Evolutionary conservation across 345 rosid species (phyloP).

Genomic region (Laguncularia racemosa): DNA sequence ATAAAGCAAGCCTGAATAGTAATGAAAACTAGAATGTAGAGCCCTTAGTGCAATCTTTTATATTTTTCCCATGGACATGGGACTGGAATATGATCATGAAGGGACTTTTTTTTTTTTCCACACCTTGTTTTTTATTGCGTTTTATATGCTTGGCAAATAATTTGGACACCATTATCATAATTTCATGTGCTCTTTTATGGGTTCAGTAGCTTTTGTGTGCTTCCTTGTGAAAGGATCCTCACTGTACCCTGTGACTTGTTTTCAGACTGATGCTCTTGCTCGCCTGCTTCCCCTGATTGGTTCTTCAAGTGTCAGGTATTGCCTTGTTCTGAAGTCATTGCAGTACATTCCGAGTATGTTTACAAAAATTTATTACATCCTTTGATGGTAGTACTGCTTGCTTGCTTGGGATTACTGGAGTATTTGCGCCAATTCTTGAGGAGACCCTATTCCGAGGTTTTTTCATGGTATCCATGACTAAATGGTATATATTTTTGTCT

Average conservation of each 20-base stretch:
- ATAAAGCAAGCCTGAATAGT: too few relatives aligned
- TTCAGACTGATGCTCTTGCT: slow-evolving; percentile 65
- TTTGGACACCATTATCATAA: too few relatives aligned
- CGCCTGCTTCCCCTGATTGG: slow-evolving; percentile 66
- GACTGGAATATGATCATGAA: too few relatives aligned
- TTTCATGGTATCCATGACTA: slow-evolving; percentile 86
- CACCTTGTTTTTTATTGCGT: too few relatives aligned
- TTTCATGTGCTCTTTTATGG: too few relatives aligned
- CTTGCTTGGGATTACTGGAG: slow-evolving; percentile 76
- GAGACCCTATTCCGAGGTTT: slow-evolving; percentile 95
- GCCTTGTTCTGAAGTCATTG: not conserved
- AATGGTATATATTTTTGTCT: slow-evolving; percentile 45
- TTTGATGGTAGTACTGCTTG: slow-evolving; percentile 59
- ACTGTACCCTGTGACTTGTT: slow-evolving; percentile 2
- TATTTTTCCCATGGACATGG: too few relatives aligned
- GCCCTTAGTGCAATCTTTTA: too few relatives aligned
- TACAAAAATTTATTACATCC: not conserved
- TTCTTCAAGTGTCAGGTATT: slow-evolving; percentile 57
- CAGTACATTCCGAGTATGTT: not conserved
- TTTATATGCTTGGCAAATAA: too few relatives aligned
- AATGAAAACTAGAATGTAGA: too few relatives aligned
- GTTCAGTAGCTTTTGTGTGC: too few relatives aligned
- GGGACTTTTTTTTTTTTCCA: too few relatives aligned
- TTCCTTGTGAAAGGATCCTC: too few relatives aligned
- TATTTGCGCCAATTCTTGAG: slow-evolving; percentile 92